These are phyloP conservation scores for Lagerstroemia speciosa DNA, from an alignment of 345 rosid species.

Conservation along the genomic window DNA sequence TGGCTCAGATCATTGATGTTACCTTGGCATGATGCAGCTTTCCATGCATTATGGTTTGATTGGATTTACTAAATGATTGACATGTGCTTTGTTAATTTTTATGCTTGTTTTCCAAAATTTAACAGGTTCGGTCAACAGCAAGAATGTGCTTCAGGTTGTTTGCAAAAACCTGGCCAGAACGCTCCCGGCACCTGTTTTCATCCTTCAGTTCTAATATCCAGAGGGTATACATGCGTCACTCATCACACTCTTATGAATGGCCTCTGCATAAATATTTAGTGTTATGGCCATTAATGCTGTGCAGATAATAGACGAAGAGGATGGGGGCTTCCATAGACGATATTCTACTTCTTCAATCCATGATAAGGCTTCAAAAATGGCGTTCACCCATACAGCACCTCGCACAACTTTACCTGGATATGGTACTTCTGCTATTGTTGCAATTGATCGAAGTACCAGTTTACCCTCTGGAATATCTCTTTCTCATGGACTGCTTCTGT, in stretches of 20 bases:
- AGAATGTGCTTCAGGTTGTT: constrained; percentile 98
- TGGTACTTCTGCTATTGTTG: constrained; percentile 87
- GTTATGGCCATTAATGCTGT: not conserved
- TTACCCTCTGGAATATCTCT: constrained; percentile 56
- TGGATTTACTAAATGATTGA: not conserved
- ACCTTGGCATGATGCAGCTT: not conserved
- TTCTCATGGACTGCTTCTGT: constrained; percentile 60
- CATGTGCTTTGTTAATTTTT: not conserved
- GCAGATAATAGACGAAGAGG: constrained; percentile 90
- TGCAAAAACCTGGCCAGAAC: constrained; percentile 97
- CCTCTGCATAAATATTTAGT: not conserved
- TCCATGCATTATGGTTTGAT: not conserved
- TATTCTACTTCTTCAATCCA: constrained; percentile 86
- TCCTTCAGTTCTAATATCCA: constrained; percentile 90
- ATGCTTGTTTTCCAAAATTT: constrained; percentile 9
- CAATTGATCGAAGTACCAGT: constrained; percentile 81
- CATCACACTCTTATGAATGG: not conserved
- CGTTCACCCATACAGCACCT: constrained; percentile 44
- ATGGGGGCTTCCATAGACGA: constrained; percentile 80
- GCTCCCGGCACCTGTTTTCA: constrained; percentile 78
- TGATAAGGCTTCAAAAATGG: constrained; percentile 61
- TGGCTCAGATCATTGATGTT: not conserved
- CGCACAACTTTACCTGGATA: constrained; percentile 56
- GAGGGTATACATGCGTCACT: constrained; percentile 47
- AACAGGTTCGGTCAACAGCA: constrained; percentile 90